Evolutionary conservation across 192 early-diverging fungal genomes (phyloP).

Genomic region (Linnemannia zychae): DNA sequence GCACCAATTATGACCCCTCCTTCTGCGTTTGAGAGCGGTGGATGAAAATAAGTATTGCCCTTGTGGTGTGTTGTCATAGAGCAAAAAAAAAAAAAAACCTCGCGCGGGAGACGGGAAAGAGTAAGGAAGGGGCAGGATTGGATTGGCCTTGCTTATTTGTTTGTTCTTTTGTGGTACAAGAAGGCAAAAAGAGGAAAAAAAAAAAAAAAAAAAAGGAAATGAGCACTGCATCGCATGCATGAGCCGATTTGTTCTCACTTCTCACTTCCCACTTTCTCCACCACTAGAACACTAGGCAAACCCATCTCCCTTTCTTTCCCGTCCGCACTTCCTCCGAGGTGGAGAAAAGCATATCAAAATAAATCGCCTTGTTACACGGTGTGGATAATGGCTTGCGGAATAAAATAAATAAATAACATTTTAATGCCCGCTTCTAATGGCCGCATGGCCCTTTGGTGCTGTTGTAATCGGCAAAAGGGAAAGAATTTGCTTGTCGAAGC

Average conservation of each 20-base stretch:
- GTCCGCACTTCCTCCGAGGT: background rate
- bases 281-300: background rate
- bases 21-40: too few relatives aligned
- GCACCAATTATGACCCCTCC: too few relatives aligned
- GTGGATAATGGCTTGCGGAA: background rate
- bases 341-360: background rate
- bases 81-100: too few relatives aligned
- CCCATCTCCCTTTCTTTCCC: background rate
- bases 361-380: background rate
- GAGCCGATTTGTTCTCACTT: background rate
- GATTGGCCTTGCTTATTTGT: background rate
- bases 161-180: background rate
- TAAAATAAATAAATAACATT: background rate
- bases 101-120: too few relatives aligned
- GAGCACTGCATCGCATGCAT: background rate
- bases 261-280: too few relatives aligned
- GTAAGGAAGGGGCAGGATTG: background rate
- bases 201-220: background rate
- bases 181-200: background rate
- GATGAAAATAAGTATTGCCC: too few relatives aligned
- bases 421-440: background rate
- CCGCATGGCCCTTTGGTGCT: conserved; percentile 8
- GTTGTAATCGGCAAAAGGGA: background rate
- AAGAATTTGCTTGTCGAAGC: background rate
- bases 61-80: too few relatives aligned